phyloP scores from a whole-genome alignment of 495 filamentous ascomycete genomes.

The Penicillium argentinense region DNA sequence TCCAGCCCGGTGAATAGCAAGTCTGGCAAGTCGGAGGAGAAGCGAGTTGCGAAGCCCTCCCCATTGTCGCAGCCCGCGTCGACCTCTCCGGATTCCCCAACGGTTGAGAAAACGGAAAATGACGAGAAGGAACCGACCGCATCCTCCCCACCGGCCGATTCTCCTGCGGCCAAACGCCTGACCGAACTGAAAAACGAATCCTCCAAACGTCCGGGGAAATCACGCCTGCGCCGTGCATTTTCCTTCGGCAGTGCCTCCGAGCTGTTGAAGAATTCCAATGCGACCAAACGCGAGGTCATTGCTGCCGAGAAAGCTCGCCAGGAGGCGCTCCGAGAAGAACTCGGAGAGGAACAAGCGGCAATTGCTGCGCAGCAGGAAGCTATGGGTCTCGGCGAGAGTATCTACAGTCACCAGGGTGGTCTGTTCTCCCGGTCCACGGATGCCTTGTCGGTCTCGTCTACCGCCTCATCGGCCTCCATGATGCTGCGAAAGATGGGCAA shows the following conservation, averaged over 20 bases:
- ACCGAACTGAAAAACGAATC: conserved; percentile 73
- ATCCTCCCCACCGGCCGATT: conserved; percentile 40
- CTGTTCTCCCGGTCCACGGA: conserved; percentile 92
- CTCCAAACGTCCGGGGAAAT: conserved; percentile 72
- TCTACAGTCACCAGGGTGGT: conserved; percentile 85
- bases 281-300: conserved; percentile 49
- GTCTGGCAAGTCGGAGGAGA: conserved; percentile 36
- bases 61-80: conserved; percentile 82
- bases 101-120: conserved; percentile 33
- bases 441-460: conserved; percentile 95
- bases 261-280: conserved; percentile 70
- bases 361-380: conserved; percentile 91
- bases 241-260: conserved; percentile 97
- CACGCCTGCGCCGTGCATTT: conserved; percentile 86
- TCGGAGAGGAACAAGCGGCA: conserved; percentile 83
- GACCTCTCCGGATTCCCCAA: conserved; percentile 31
- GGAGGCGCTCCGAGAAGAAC: conserved; percentile 65
- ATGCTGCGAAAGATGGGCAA: conserved; percentile 99
- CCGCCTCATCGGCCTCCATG: conserved; percentile 94
- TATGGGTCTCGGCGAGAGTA: conserved; percentile 85
- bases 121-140: conserved; percentile 28
- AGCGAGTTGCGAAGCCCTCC: conserved; percentile 74
- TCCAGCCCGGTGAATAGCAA: conserved; percentile 12
- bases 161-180: conserved; percentile 76
- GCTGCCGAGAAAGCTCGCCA: conserved; percentile 69